Base-by-base conservation (phyloP, 208 protist genomes). In the Trypanosoma boissoni region DNA sequence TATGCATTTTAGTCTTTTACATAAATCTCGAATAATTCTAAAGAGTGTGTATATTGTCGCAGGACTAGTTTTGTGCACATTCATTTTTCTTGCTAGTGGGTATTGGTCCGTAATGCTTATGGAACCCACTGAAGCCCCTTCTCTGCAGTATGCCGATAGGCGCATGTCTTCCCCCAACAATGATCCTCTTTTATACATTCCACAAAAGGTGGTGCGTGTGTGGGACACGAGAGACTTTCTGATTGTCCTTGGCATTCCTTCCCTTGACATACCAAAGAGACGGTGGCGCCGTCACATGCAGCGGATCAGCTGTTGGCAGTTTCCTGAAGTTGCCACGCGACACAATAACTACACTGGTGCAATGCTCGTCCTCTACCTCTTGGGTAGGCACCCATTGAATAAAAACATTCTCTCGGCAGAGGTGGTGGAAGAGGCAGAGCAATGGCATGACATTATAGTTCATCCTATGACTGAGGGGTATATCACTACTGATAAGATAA, bases 201-300 rank as follows among this genome's bases (percentile, higher is more conserved):
- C n/a, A n/a, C n/a, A n/a, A n/a, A n/a, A n/a, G n/a, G n/a, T n/a
- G n/a, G n/a, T n/a, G n/a, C n/a, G n/a, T n/a, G n/a, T n/a, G n/a
- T 39, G 34, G 34, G 12, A 39, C 34, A 16, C 34, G 34, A 39
- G 8, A 6, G 12, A 12, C 34, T 63, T 70, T 21, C 56, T 83
- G 2, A 55, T 62, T 4, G 72, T 78, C 48, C 46, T 83, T 8
- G 78, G 78, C 23, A 78, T 81, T 31, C 78, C 71, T 0, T 75
- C 74, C 1, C 63, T 69, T 16, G 78, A 85, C 51, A 56, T 65
- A 10, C 49, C 52, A 3, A 61, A 39, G 28, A 37, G 78, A 10
- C 39, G 32, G 24, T 42, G 42, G 4, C 58, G 71, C 26, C 68
- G 74, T 14, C 27, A 54, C 34, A 46, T 70, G 24, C 78, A 85